These are phyloP conservation scores for Eutrema heterophyllum DNA, from an alignment of 345 rosid species.

Conservation along the genomic window DNA sequence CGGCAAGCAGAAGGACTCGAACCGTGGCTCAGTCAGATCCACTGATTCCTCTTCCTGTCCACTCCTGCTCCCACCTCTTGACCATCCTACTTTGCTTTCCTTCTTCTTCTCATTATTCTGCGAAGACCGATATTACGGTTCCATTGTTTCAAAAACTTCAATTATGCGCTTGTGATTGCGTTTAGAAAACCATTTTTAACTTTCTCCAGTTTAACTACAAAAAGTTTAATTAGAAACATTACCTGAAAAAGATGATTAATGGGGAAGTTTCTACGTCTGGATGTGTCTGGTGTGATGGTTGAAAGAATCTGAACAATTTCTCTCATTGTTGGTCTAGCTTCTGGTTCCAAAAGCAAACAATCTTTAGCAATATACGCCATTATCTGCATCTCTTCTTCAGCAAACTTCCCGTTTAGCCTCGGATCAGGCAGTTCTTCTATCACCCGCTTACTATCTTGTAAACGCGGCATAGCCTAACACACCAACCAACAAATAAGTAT, in stretches of 20 bases:
- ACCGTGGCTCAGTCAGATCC: slow-evolving; percentile 84
- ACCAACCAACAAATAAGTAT: background rate
- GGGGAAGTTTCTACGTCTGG: slow-evolving; percentile 64
- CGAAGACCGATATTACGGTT: background rate
- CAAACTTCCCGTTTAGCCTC: slow-evolving; percentile 60
- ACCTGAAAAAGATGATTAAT: slow-evolving; percentile 65
- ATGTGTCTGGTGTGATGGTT: slow-evolving; percentile 67
- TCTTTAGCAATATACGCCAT: slow-evolving; percentile 96
- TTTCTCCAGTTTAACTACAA: background rate
- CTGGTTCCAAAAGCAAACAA: slow-evolving; percentile 86
- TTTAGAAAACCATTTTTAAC: background rate
- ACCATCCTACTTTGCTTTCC: slow-evolving; percentile 26
- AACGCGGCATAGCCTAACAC: slow-evolving; percentile 72
- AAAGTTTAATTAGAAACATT: background rate
- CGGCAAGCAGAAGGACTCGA: slow-evolving; percentile 67
- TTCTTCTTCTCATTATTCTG: slow-evolving; percentile 19
- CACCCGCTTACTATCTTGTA: slow-evolving; percentile 65
- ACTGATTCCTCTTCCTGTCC: slow-evolving; percentile 63
- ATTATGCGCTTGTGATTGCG: background rate
- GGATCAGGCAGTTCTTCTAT: slow-evolving; percentile 79
- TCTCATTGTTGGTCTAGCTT: slow-evolving; percentile 89
- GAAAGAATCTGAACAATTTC: slow-evolving; percentile 98
- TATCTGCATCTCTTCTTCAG: slow-evolving; percentile 81
- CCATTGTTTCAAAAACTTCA: background rate
- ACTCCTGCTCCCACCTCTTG: slow-evolving; percentile 46